A percentile compares a stretch with the other conserved stretches of the same genome.
Conservation (phyloP, 2,329 filamentous ascomycete species). For the Alternaria sp. region DNA sequence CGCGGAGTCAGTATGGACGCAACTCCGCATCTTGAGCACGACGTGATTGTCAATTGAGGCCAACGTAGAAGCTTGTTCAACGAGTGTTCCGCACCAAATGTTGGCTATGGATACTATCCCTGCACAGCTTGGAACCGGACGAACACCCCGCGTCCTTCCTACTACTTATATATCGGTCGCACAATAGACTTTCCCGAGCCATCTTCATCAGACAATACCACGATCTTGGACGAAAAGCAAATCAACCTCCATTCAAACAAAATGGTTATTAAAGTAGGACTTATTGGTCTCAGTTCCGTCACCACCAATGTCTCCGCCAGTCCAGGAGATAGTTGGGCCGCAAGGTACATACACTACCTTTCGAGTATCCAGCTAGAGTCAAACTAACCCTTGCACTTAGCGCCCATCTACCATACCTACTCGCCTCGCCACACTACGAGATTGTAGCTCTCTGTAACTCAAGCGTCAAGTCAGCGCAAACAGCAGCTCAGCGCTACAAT, state of each 20-base stretch:
- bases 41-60: no score
- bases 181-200: not conserved
- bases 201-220: not conserved
- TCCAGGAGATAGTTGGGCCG: conserved; percentile 34
- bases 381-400: not conserved
- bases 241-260: not conserved
- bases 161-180: not conserved
- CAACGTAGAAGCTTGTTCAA: not conserved
- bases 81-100: not conserved
- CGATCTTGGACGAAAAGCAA: not conserved
- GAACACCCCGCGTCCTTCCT: not conserved
- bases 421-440: not conserved
- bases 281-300: conserved; percentile 26
- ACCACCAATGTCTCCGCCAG: conserved; percentile 8
- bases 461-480: not conserved
- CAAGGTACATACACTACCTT: conserved; percentile 5
- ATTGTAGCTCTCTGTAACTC: conserved; percentile 46
- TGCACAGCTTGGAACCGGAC: not conserved
- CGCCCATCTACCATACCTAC: not conserved
- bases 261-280: not conserved
- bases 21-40: not conserved
- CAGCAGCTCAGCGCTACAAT: not conserved
- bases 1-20: not conserved
- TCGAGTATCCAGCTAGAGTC: not conserved
- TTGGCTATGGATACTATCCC: not conserved